Conservation (phyloP, 2,329 filamentous ascomycete species). For the Alternaria brassicae region DNA sequence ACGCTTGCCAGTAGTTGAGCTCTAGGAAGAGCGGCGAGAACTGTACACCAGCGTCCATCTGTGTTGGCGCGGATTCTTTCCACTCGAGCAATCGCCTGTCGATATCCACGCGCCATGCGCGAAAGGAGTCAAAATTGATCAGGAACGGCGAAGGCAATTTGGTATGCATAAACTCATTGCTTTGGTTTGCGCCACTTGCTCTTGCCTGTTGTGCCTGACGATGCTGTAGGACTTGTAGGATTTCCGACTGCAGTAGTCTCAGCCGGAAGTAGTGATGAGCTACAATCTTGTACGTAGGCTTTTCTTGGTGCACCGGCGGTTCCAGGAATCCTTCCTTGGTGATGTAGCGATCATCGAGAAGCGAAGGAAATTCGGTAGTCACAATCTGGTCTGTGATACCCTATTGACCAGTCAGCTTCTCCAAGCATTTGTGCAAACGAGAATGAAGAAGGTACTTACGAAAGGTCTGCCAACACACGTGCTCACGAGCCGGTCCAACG, state of each 20-base stretch:
- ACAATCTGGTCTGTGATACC: slow-evolving; percentile 94
- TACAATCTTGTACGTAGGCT: slow-evolving; percentile 87
- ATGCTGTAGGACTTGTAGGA: slow-evolving; percentile 90
- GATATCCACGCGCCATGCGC: slow-evolving; percentile 87
- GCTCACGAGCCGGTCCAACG: slow-evolving; percentile 91
- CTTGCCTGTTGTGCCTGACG: slow-evolving; percentile 85
- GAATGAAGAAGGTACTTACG: slow-evolving; percentile 47
- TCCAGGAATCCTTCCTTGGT: slow-evolving; percentile 76
- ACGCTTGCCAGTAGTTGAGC: slow-evolving; percentile 96
- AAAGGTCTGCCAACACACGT: slow-evolving; percentile 93
- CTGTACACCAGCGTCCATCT: slow-evolving; percentile 80
- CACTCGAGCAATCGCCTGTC: slow-evolving; percentile 83
- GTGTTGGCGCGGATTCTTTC: slow-evolving; percentile 82
- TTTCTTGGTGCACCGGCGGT: slow-evolving; percentile 62
- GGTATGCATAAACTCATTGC: slow-evolving; percentile 77
- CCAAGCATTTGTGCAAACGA: not conserved
- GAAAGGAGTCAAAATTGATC: slow-evolving; percentile 81
- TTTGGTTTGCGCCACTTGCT: slow-evolving; percentile 66
- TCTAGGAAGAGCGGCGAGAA: slow-evolving; percentile 92
- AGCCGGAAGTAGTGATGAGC: slow-evolving; percentile 92
- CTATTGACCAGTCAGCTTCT: slow-evolving; percentile 22
- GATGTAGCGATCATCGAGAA: slow-evolving; percentile 87
- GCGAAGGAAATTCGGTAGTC: slow-evolving; percentile 90
- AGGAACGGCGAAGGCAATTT: slow-evolving; percentile 85
- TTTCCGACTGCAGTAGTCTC: slow-evolving; percentile 89